phyloP scores from a whole-genome alignment of 2,329 filamentous ascomycete species.

The Eutypa lata region DNA sequence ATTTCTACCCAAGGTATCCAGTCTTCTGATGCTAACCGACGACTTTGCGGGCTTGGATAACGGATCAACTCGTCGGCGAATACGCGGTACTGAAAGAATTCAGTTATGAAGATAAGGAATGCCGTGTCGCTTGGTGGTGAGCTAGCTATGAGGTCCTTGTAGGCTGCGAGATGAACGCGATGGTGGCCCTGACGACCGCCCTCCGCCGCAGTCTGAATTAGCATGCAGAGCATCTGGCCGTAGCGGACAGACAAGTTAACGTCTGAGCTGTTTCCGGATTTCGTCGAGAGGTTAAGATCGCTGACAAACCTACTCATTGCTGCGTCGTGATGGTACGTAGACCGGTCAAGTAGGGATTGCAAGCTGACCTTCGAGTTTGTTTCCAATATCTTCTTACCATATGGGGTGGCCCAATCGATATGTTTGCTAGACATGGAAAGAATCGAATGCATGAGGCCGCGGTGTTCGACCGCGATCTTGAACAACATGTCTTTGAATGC shows the following conservation, averaged over 20 bases:
- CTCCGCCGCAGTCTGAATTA: slow-evolving; percentile 56
- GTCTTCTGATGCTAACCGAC: slow-evolving; percentile 39
- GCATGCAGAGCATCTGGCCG: slow-evolving; percentile 60
- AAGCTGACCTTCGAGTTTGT: slow-evolving; percentile 46
- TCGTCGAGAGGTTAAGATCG: slow-evolving; percentile 38
- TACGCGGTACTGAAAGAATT: slow-evolving; percentile 84
- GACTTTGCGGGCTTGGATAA: slow-evolving; percentile 37
- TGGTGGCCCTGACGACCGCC: slow-evolving; percentile 64
- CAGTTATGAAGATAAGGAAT: slow-evolving; percentile 62
- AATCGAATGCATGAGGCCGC: slow-evolving; percentile 86
- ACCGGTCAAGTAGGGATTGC: slow-evolving; percentile 46
- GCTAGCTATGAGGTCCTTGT: slow-evolving; percentile 66
- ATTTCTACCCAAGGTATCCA: slow-evolving; percentile 41
- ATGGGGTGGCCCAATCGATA: slow-evolving; percentile 57
- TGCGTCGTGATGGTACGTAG: slow-evolving; percentile 53
- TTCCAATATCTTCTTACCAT: slow-evolving; percentile 50
- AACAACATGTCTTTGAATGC: slow-evolving; percentile 83
- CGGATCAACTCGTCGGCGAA: slow-evolving; percentile 61
- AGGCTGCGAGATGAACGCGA: slow-evolving; percentile 73
- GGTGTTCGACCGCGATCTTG: slow-evolving; percentile 75
- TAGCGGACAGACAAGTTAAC: slow-evolving; percentile 53
- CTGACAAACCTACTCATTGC: slow-evolving; percentile 51
- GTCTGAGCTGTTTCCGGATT: slow-evolving; percentile 39
- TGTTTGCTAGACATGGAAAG: slow-evolving; percentile 81
- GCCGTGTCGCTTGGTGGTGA: slow-evolving; percentile 61